A percentile compares a stretch with the other conserved stretches of the same genome.
Conservation (phyloP, 2,329 filamentous ascomycete species). For the Calcarisporium arbuscula region DNA sequence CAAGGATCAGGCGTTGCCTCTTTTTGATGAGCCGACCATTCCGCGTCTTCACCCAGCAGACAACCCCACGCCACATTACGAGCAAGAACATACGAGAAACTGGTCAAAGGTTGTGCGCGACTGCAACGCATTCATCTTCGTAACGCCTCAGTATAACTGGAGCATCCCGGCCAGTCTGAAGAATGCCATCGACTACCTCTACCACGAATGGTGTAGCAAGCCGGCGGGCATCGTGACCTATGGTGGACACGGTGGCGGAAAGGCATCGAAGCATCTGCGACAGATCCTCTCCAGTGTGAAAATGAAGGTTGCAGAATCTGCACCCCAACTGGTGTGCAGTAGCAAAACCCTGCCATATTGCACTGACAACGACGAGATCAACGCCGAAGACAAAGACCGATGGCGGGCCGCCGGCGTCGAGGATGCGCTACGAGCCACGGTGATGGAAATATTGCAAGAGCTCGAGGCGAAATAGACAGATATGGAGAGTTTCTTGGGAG, state of each 20-base stretch:
- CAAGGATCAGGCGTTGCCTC: conserved; percentile 32
- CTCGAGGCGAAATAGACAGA: too few species aligned
- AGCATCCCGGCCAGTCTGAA: conserved; percentile 48
- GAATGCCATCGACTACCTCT: conserved; percentile 58
- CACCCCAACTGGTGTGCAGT: neutral
- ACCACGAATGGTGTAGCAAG: conserved; percentile 52
- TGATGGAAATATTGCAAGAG: too few species aligned
- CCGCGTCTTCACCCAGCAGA: conserved; percentile 30
- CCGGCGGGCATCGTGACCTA: conserved; percentile 48
- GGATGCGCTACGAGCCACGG: too few species aligned
- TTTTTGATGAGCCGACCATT: conserved; percentile 36
- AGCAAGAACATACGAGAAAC: conserved; percentile 31
- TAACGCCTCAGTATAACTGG: conserved; percentile 52
- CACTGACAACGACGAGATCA: neutral
- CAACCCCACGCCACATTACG: conserved; percentile 21
- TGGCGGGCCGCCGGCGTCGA: too few species aligned
- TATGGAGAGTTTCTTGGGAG: too few species aligned
- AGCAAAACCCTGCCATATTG: neutral
- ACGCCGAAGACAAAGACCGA: neutral
- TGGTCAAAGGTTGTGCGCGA: conserved; percentile 39
- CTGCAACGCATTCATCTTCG: conserved; percentile 41
- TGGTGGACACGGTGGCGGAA: conserved; percentile 36
- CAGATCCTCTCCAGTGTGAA: conserved; percentile 12
- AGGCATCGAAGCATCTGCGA: conserved; percentile 11
- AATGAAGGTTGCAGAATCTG: conserved; percentile 3